Evolutionary conservation across 2,329 filamentous ascomycete species (phyloP), one percentile per base, ranked within the genome.

Genomic region (Aspergillus nomiae): DNA sequence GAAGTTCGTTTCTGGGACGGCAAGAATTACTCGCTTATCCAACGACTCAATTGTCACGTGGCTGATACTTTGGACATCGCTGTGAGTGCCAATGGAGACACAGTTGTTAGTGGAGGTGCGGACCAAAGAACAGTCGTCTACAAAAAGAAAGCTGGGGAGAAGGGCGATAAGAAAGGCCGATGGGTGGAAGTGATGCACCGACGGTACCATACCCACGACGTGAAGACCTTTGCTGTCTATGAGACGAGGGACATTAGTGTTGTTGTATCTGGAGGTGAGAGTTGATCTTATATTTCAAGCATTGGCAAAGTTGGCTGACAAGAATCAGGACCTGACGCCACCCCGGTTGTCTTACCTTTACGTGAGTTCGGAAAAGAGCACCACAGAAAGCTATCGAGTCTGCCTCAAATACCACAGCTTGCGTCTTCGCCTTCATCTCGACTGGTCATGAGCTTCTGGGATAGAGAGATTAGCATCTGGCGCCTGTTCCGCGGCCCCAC

Each of bases 1-100:
- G 93, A 98, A 75, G 85, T 99, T 46, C 89, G 92, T 68, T 92
- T 98, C 74, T 99, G 94, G 90, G 92, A 96, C 74, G 92, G 92
- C 61, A 94, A 91, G 80, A 96, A 92, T 59, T 97, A 94, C 76
- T 94, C 93, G 5, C 88, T 97, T 70, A 85, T 88, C 41, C 95
- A 99, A 74, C 86, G 94, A 57, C 87, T 99, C 60, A 89, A 93
- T 72, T 89, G 90, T 30, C 95, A 99, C 74, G 89, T 92, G 68
- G 92, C 94, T 51, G 95, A 99, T 78, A 90, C 97, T 5, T 83
- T 99, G 63, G 94, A 94, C 74, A 84, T 99, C n/a, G 89, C 92
- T 3, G 87, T 89, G 34, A 96, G 90, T 72, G 84, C 86, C 6
- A 92, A 97, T 73, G 94, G 94, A 19, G 87, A 87, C 24, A 88